Base-by-base conservation (phyloP, 2,329 filamentous ascomycete species). In the Chrysosporium keratinophilum region DNA sequence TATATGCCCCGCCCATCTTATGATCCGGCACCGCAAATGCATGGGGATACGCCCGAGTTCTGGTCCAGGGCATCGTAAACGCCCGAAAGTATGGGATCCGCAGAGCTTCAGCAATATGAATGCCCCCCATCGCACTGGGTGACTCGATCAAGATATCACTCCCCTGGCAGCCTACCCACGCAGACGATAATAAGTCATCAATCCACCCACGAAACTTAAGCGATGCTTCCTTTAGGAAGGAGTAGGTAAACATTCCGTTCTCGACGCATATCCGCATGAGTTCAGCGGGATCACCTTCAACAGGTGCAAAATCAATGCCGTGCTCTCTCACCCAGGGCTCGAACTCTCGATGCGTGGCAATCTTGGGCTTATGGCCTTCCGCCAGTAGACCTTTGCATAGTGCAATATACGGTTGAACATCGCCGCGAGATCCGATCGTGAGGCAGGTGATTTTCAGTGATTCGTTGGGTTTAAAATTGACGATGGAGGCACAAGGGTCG, bases 51-150 rank as follows among this genome's bases (percentile, higher is more conserved):
- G 91, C 89, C 51, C 93, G 79, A 14, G 93, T 98, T 47, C 90
- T 83, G 0, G 93, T 95, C 93, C 93, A 98, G 0, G 93, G 93
- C 93, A 98, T 98, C 15, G 89, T 95, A 66, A 98, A 98, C 0
- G 90, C 91, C 54, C 93, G 83, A 74, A 97, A 97, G 69, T 98
- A 98, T 0, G 93, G 93, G 43, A 98, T 94, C 12, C 81, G 78
- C 1, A 98, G 77, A 20, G 89, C 88, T 71, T 98, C 93, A 1
- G 93, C 93, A 60, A 98, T 95, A 68, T 98, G 93, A 52, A 98
- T 95, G 23, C 93, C 93, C 0, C 86, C 89, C 93, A 98, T 98
- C 12, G 93, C 89, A 54, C 88, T 95, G 0, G 93, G 93, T 45
- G 88, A 95, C 68, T 98, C 93, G 57, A 98, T 95, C 39, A 98